Evolutionary conservation across 176 grass and related monocot genomes (phyloP).

Genomic region (Eleusine coracana): DNA sequence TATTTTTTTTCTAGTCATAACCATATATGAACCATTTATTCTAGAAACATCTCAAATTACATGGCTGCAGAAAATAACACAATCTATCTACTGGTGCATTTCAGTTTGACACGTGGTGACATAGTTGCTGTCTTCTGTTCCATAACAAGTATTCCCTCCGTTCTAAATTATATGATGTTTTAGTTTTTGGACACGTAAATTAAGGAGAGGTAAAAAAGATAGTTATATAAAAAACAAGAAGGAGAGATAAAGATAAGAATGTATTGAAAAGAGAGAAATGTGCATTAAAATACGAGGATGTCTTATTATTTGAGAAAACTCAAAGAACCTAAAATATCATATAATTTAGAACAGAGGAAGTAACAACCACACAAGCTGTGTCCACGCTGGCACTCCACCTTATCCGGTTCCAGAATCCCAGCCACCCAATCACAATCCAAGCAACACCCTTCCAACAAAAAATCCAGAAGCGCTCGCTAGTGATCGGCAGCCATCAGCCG

Average conservation of each 20-base stretch:
- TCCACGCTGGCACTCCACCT: constrained; percentile 52
- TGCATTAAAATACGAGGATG: too few species aligned
- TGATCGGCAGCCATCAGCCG: constrained; percentile 25
- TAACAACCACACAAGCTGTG: constrained; percentile 6
- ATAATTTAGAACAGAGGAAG: too few species aligned
- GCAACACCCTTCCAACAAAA: constrained; percentile 22
- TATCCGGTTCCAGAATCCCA: constrained; percentile 77
- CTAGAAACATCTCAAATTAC: not conserved
- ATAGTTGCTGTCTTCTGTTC: not conserved
- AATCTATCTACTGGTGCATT: not conserved
- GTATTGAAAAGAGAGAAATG: too few species aligned
- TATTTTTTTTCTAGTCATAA: not conserved
- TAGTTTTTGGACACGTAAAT: too few species aligned
- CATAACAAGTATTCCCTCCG: not conserved
- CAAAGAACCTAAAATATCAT: too few species aligned
- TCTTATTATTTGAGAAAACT: too few species aligned
- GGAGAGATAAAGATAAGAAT: too few species aligned
- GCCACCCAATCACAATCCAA: constrained; percentile 82
- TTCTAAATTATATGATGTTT: too few species aligned
- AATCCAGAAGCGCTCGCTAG: constrained; percentile 33
- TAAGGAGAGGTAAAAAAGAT: too few species aligned
- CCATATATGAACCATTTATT: not conserved
- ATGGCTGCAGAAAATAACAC: not conserved
- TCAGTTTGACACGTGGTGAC: not conserved
- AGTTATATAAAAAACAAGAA: too few species aligned